A percentile compares a stretch with the other conserved stretches of the same genome.
phyloP scores from a whole-genome alignment of 495 filamentous ascomycete species.

The Xylaria nigripes region DNA sequence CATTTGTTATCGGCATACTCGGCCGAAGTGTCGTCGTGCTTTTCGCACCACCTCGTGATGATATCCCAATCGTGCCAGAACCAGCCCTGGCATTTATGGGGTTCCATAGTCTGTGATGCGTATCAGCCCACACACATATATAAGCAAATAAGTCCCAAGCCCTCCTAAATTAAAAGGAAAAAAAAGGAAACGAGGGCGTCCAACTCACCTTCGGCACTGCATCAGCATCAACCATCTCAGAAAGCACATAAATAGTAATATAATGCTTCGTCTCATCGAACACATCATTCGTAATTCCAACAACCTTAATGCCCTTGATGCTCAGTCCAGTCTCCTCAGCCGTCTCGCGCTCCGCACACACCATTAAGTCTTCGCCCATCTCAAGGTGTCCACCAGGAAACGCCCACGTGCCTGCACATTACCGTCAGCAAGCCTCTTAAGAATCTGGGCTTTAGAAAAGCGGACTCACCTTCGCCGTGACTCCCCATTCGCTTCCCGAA shows the following conservation, averaged over 20 bases:
- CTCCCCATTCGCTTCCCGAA: conserved; percentile 34
- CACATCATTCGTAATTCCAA: conserved; percentile 54
- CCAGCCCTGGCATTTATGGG: conserved; percentile 60
- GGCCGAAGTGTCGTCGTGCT: conserved; percentile 21
- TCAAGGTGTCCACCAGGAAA: conserved; percentile 66
- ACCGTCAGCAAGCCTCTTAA: too few relatives aligned
- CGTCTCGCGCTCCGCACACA: conserved; percentile 55
- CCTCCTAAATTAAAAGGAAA: background rate
- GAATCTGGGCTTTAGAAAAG: too few relatives aligned
- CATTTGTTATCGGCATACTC: conserved; percentile 31
- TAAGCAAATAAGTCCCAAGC: background rate
- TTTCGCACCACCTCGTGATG: conserved; percentile 22
- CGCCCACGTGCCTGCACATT: conserved; percentile 50
- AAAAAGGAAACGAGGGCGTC: background rate
- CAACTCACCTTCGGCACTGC: conserved; percentile 44
- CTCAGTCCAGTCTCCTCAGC: conserved; percentile 58
- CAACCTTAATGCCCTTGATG: conserved; percentile 37
- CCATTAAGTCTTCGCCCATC: conserved; percentile 48
- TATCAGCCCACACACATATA: conserved; percentile 8
- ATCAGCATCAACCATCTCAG: conserved; percentile 30
- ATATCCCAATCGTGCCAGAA: conserved; percentile 49
- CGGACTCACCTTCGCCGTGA: conserved; percentile 34
- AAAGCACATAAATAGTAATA: conserved; percentile 54
- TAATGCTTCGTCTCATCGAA: conserved; percentile 53
- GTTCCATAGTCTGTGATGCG: conserved; percentile 44